phyloP scores from a whole-genome alignment of 805 yeast genomes.

The Saturnispora dispora region DNA sequence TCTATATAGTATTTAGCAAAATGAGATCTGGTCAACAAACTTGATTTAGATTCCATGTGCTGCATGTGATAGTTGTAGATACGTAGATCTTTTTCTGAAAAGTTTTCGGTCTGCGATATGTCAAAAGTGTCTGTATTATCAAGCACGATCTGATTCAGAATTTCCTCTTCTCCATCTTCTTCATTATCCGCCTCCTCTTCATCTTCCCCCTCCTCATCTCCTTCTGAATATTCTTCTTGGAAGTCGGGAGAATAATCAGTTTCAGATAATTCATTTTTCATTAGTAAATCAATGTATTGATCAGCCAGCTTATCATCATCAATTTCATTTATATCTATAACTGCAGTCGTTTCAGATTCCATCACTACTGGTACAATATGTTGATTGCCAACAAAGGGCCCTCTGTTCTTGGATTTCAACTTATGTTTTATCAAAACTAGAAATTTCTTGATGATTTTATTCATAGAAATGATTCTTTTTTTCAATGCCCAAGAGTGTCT shows the following conservation, averaged over 20 bases:
- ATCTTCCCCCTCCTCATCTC: background rate
- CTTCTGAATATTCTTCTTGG: background rate
- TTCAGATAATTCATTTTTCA: slow-evolving; percentile 1
- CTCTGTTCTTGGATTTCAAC: background rate
- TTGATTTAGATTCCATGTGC: background rate
- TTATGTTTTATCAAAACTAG: background rate
- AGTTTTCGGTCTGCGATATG: background rate
- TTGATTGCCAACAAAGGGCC: background rate
- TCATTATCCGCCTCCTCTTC: background rate
- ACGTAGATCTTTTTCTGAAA: slow-evolving; percentile 18
- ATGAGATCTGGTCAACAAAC: slow-evolving; percentile 23
- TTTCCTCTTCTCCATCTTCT: background rate
- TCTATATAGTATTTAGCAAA: slow-evolving; percentile 19
- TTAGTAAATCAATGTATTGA: slow-evolving; percentile 1
- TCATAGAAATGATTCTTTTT: background rate
- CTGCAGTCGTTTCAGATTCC: background rate
- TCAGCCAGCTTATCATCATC: slow-evolving; percentile 3
- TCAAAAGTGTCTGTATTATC: background rate
- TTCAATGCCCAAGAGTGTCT: background rate
- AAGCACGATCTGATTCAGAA: background rate
- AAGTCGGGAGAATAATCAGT: background rate
- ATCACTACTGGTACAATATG: background rate
- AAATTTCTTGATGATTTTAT: background rate
- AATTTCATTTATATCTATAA: background rate
- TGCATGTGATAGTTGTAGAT: slow-evolving; percentile 25